Base-by-base conservation (phyloP, 2,329 filamentous ascomycete genomes). In the Fusarium siculi region DNA sequence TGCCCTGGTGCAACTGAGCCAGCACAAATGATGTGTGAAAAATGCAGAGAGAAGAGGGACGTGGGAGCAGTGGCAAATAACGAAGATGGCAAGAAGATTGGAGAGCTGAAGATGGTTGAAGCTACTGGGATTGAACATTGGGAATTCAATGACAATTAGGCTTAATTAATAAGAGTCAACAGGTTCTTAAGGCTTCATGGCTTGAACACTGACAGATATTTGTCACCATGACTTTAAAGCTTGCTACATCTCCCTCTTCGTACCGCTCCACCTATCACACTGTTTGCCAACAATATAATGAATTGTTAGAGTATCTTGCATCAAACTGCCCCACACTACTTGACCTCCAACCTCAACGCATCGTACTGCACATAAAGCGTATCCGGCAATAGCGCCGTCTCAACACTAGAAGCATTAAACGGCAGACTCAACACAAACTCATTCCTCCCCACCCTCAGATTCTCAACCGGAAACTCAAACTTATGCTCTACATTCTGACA, bases 331-430 rank as follows among this genome's bases (percentile, higher is more conserved):
- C 5, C 18, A 25, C 3, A 14, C 19, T 61, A 74, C 53, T 68
- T 68, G 0, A 91, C 74, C 74, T 92, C 89, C 49, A 91, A 70
- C 57, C 89, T 83, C 76, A 92, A 73, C 2, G 90, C 89, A 80
- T 92, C 90, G 71, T 92, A 92, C 80, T 92, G 89, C 1, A 92
- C 85, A 78, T 91, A 92, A 0, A 89, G 81, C 0, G 84, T 84
- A 54, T 81, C 80, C 0, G 88, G 85, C 46, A 91, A 70, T 6
- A 91, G 52, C 0, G 90, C 89, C 16, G 85, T 86, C 79, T 91
- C 88, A 18, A 86, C 85, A 70, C 90, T 84, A 5, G 87, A 90
- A 5, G 86, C 89, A 60, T 89, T 89, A 57, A 83, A 86, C 4
- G 90, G 89, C 55, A 92, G 74, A 67, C 87, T 88, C 43, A 91